Evolutionary conservation across 805 yeast genomes (phyloP), one percentile per base, ranked within the genome.

Genomic region (Starmerella lactis-condensi): DNA sequence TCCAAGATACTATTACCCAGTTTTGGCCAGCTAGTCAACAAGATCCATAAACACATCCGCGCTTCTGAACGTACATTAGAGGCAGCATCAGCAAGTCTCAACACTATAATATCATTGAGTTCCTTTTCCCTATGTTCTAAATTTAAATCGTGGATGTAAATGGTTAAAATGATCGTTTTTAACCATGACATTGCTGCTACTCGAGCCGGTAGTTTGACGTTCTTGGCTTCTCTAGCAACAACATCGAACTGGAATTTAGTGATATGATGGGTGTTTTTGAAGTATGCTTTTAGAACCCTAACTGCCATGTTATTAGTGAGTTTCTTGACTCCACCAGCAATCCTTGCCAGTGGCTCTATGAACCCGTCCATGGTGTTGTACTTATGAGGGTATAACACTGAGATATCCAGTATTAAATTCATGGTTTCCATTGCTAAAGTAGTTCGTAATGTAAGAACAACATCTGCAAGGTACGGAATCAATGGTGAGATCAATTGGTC

Each of bases 361-460:
- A 67, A 56, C 1, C 56, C 43, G 28, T 75, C 85, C 11, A 6
- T 8, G 6, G 48, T 35, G 14, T 58, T 52, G 20, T 52, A 35
- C 6, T 35, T 27, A 9, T 39, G 20, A 4, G 49, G 42, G 5
- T 46, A 28, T 3, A 52, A 31, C 18, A 47, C 44, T 2, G 47
- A 50, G 6, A 48, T 34, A 39, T 83, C 96, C 46, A 76, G 78
- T 8, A 78, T 59, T 14, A 82, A 50, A 35, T 73, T 78, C 46
- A 91, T 76, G 0, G 82, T 78, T 45, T 76, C 67, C 2, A 68
- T 56, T 1, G 83, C 70, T 14, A 89, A 58, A 0, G 94, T 76
- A 0, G 98, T 89, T 46, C 98, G 61, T 34, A 89, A 57, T 0
- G 96, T 82, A 6, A 61, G 44, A 1, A 71, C 61, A 0, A 79